phyloP scores from a whole-genome alignment of 441 rosid genomes.

The Populus hybrid region DNA sequence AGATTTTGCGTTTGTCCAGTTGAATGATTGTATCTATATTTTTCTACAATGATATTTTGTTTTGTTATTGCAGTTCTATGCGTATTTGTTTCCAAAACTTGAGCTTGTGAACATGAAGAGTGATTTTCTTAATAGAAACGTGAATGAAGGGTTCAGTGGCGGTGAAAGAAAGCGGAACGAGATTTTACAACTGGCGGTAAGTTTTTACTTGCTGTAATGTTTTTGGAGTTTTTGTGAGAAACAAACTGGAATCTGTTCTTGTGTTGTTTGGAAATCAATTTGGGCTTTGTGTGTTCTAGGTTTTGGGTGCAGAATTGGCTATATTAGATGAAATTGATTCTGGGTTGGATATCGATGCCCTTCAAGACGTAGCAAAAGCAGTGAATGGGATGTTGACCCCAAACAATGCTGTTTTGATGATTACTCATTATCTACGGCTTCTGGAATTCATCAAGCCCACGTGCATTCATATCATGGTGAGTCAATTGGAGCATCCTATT shows the following conservation, averaged over 20 bases:
- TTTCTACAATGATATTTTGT: slow-evolving; percentile 3
- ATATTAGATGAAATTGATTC: slow-evolving; percentile 97
- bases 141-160: slow-evolving; percentile 73
- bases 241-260: background rate
- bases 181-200: slow-evolving; percentile 91
- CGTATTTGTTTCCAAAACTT: slow-evolving; percentile 69
- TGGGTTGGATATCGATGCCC: slow-evolving; percentile 96
- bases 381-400: slow-evolving; percentile 82
- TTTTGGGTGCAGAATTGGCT: slow-evolving; percentile 90
- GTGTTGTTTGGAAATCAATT: background rate
- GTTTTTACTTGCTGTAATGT: background rate
- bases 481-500: slow-evolving; percentile 15
- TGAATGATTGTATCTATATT: background rate
- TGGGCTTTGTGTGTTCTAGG: slow-evolving; percentile 43
- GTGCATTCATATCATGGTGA: slow-evolving; percentile 85
- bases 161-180: slow-evolving; percentile 98
- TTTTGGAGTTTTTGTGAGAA: background rate
- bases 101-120: slow-evolving; percentile 83
- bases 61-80: slow-evolving; percentile 68
- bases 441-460: slow-evolving; percentile 78
- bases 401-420: slow-evolving; percentile 82
- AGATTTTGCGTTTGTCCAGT: background rate
- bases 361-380: slow-evolving; percentile 86
- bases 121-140: slow-evolving; percentile 92
- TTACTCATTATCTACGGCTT: slow-evolving; percentile 87